These are phyloP conservation scores for Ustilago bromivora DNA, from an alignment of 1,284 basidiomycete genomes.

Conservation along the genomic window DNA sequence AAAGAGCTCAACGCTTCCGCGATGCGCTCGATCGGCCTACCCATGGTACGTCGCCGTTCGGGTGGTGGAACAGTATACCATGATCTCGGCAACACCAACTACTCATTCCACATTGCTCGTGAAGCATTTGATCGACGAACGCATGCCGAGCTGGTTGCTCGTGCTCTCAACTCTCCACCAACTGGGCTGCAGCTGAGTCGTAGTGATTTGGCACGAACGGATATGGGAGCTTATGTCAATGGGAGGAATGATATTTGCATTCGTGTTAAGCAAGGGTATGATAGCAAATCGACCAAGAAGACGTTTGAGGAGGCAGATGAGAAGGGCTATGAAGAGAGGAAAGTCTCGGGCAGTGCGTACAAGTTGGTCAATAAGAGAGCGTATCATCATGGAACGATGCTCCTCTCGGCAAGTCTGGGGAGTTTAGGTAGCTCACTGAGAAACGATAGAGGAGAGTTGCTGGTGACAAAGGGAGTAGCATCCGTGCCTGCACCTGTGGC, in stretches of 20 bases:
- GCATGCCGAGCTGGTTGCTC: conserved; percentile 82
- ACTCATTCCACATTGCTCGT: conserved; percentile 90
- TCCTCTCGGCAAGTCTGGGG: conserved; percentile 74
- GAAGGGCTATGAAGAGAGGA: conserved; percentile 40
- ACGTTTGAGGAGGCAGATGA: conserved; percentile 24
- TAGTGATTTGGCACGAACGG: conserved; percentile 7
- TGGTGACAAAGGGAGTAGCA: conserved; percentile 84
- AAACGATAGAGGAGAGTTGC: conserved; percentile 80
- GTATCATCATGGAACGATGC: conserved; percentile 99
- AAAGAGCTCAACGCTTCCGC: conserved; percentile 86
- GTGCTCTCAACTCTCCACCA: conserved; percentile 77
- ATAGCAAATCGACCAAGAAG: conserved; percentile 71
- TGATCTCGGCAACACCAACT: conserved; percentile 98
- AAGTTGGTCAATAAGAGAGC: conserved; percentile 91
- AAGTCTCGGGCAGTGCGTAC: conserved; percentile 98
- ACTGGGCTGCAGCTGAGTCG: conserved; percentile 19
- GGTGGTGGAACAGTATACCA: conserved; percentile 98
- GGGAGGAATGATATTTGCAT: conserved; percentile 81
- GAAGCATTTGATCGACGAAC: conserved; percentile 81
- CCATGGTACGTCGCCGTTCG: conserved; percentile 86
- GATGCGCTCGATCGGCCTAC: conserved; percentile 75
- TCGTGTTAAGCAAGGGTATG: conserved; percentile 76
- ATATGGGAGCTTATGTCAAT: conserved; percentile 75
- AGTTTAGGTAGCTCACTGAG: conserved; percentile 55
- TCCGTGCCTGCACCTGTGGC: conserved; percentile 92